Evolutionary conservation across 495 filamentous ascomycete species (phyloP).

Genomic region (Schizothecium vesticola): DNA sequence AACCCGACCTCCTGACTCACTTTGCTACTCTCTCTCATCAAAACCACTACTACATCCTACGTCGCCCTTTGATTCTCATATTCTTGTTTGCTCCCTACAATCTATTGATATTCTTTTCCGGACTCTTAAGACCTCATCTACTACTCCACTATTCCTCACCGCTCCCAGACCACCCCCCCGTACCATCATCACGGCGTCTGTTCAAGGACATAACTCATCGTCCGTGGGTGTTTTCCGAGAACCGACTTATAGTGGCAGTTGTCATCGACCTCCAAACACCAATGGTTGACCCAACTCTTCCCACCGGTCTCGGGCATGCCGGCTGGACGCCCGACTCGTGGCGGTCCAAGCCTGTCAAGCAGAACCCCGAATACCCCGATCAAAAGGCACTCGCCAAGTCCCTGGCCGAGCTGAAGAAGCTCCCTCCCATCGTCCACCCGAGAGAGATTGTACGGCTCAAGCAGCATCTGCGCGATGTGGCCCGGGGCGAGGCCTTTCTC

Average conservation of each 20-base stretch:
- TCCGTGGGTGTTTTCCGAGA: neutral
- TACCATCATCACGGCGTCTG: neutral
- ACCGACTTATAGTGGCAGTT: neutral
- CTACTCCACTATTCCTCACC: neutral
- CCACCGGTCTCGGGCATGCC: constrained; percentile 1
- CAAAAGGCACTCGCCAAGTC: constrained; percentile 55
- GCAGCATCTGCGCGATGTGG: constrained; percentile 72
- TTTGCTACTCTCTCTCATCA: neutral
- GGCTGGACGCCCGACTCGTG: constrained; percentile 66
- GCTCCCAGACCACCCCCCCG: neutral
- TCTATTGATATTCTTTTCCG: neutral
- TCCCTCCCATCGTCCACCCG: constrained; percentile 88
- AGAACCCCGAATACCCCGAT: constrained; percentile 78
- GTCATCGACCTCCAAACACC: neutral
- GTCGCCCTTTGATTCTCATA: neutral
- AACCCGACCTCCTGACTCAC: neutral
- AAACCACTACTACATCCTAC: neutral
- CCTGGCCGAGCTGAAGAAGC: constrained; percentile 61
- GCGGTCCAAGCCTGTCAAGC: constrained; percentile 86
- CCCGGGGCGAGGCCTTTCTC: constrained; percentile 86
- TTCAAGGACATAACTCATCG: neutral
- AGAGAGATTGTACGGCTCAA: constrained; percentile 77
- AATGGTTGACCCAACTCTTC: constrained; percentile 12
- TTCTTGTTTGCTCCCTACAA: neutral
- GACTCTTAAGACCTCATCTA: neutral